Conservation (phyloP, 2,329 filamentous ascomycete species). For the Colletotrichum ledebouriae region DNA sequence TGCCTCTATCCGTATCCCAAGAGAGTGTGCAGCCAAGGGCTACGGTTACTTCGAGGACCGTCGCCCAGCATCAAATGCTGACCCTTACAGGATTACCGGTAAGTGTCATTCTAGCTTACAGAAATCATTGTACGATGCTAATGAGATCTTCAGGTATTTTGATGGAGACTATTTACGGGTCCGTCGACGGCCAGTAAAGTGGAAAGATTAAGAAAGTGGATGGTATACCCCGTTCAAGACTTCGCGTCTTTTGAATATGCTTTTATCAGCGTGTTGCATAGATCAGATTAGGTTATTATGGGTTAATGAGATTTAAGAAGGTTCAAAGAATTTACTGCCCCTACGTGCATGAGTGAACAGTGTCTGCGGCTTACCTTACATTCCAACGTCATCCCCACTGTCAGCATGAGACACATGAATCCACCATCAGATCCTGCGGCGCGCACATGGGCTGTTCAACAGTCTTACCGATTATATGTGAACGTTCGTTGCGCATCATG, state of each 20-base stretch:
- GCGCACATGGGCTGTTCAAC: neutral
- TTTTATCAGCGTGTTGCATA: conserved; percentile 43
- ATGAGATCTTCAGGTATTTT: conserved; percentile 26
- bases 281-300: conserved; percentile 41
- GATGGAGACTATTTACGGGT: conserved; percentile 44
- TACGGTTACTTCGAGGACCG: conserved; percentile 95
- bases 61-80: conserved; percentile 77
- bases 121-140: neutral
- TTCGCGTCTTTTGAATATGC: conserved; percentile 37
- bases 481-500: conserved; percentile 16
- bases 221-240: conserved; percentile 42
- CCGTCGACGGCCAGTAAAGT: conserved; percentile 37
- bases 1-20: conserved; percentile 91
- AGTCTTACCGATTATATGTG: conserved; percentile 11
- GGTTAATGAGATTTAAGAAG: conserved; percentile 38
- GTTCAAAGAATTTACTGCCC: conserved; percentile 3
- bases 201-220: conserved; percentile 24
- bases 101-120: neutral
- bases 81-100: conserved; percentile 44
- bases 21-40: conserved; percentile 85
- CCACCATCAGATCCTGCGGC: neutral
- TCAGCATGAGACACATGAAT: neutral
- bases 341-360: neutral
- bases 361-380: neutral
- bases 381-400: conserved; percentile 4